Evolutionary conservation across 257 asterid species (phyloP).

Genomic region (Capsicum baccatum): DNA sequence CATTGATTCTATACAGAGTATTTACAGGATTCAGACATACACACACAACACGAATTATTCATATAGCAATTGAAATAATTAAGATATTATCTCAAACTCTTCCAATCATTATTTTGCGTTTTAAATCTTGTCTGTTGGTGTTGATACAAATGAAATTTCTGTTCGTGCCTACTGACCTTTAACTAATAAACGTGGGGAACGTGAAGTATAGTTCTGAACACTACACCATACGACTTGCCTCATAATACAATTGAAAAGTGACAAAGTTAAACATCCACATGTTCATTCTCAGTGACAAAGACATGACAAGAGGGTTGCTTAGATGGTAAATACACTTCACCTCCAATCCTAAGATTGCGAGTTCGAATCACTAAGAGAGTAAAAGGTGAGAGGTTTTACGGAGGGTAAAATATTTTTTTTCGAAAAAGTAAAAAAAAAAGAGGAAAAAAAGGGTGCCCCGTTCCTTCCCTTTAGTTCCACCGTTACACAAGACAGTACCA

Average conservation of each 20-base stretch:
- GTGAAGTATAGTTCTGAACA: not conserved
- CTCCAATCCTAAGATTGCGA: too few relatives aligned
- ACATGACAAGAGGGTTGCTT: too few relatives aligned
- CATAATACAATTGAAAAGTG: not conserved
- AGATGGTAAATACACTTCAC: too few relatives aligned
- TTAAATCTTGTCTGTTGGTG: not conserved
- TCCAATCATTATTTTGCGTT: not conserved
- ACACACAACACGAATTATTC: not conserved
- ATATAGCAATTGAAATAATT: not conserved
- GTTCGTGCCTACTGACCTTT: not conserved
- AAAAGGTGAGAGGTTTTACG: too few relatives aligned
- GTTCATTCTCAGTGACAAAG: too few relatives aligned
- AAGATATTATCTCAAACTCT: not conserved
- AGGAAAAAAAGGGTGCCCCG: too few relatives aligned
- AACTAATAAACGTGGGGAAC: not conserved
- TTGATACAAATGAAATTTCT: not conserved
- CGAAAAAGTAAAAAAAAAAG: too few relatives aligned
- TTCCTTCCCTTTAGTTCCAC: too few relatives aligned
- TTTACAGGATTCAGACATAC: not conserved
- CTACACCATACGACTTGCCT: not conserved
- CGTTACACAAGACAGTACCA: too few relatives aligned
- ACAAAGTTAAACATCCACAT: not conserved
- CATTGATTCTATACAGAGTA: constrained; percentile 12
- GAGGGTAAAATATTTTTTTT: too few relatives aligned
- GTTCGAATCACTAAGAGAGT: too few relatives aligned